Evolutionary conservation across 768 basidiomycete genomes (phyloP).

Genomic region (Cyclocybe aegerita): DNA sequence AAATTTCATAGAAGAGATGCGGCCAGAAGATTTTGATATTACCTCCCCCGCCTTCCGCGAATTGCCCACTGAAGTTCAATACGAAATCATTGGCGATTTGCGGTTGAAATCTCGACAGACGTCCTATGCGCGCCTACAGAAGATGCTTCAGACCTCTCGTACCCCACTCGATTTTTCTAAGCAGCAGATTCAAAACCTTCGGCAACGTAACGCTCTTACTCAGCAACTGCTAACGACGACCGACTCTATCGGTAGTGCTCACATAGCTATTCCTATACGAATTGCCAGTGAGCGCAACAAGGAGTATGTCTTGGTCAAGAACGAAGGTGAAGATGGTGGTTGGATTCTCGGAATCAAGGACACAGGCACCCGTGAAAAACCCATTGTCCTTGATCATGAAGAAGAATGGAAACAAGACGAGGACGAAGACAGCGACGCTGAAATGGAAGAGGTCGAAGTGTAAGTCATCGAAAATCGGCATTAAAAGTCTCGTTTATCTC

Average conservation of each 20-base stretch:
- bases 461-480: conserved; percentile 30
- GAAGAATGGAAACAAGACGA: conserved; percentile 40
- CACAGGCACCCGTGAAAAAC: conserved; percentile 73
- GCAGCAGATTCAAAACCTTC: conserved; percentile 89
- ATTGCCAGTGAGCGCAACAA: conserved; percentile 95
- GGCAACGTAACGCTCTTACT: conserved; percentile 86
- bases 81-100: conserved; percentile 96
- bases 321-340: conserved; percentile 82
- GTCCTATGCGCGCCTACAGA: conserved; percentile 86
- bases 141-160: conserved; percentile 76
- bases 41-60: conserved; percentile 87
- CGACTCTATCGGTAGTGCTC: conserved; percentile 87
- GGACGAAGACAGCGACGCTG: conserved; percentile 56
- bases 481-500: background rate
- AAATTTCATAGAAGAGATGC: conserved; percentile 93
- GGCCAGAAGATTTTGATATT: conserved; percentile 93
- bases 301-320: conserved; percentile 94
- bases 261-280: conserved; percentile 87
- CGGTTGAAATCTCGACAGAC: conserved; percentile 94
- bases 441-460: conserved; percentile 85
- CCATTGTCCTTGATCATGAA: conserved; percentile 84
- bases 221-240: conserved; percentile 92
- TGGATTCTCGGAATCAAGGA: conserved; percentile 95
- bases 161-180: conserved; percentile 96
- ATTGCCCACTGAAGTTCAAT: conserved; percentile 94